Conservation (phyloP, 2,329 filamentous ascomycete genomes). For the Cladosporium sp. region DNA sequence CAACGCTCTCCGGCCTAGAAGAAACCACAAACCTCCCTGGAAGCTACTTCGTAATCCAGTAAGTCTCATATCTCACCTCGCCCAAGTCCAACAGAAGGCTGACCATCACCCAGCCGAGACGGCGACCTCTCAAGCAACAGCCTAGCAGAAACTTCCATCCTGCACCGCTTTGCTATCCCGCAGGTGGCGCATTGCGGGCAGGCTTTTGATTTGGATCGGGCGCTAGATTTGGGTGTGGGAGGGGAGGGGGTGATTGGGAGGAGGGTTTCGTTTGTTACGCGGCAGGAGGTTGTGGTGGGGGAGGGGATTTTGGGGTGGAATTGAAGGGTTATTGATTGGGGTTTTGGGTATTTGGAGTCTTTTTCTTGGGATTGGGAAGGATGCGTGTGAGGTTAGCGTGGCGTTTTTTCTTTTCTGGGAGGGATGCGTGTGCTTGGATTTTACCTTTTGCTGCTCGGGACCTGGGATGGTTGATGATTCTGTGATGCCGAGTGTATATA, state of each 20-base stretch:
- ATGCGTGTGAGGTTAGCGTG: too few species aligned
- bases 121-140: slow-evolving; percentile 20
- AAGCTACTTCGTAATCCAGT: slow-evolving; percentile 22
- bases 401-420: too few species aligned
- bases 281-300: slow-evolving; percentile 17
- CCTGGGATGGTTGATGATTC: too few species aligned
- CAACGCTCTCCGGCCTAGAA: slow-evolving; percentile 21
- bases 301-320: slow-evolving; percentile 28
- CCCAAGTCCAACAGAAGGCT: not conserved
- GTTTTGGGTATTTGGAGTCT: too few species aligned
- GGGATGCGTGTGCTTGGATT: too few species aligned
- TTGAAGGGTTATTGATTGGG: slow-evolving; percentile 13
- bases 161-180: slow-evolving; percentile 19
- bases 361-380: too few species aligned
- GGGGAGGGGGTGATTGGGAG: slow-evolving; percentile 25
- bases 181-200: slow-evolving; percentile 1
- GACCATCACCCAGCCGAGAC: slow-evolving; percentile 17
- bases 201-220: slow-evolving; percentile 17
- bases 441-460: too few species aligned
- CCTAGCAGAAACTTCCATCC: slow-evolving; percentile 6
- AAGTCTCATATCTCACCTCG: not conserved
- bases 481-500: too few species aligned
- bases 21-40: not conserved
- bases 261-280: slow-evolving; percentile 21
- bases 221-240: slow-evolving; percentile 25